A percentile compares a stretch with the other conserved stretches of the same genome.
Evolutionary conservation across 176 grass and related monocot genomes (phyloP).

Genomic region (Eragrostis curvula): DNA sequence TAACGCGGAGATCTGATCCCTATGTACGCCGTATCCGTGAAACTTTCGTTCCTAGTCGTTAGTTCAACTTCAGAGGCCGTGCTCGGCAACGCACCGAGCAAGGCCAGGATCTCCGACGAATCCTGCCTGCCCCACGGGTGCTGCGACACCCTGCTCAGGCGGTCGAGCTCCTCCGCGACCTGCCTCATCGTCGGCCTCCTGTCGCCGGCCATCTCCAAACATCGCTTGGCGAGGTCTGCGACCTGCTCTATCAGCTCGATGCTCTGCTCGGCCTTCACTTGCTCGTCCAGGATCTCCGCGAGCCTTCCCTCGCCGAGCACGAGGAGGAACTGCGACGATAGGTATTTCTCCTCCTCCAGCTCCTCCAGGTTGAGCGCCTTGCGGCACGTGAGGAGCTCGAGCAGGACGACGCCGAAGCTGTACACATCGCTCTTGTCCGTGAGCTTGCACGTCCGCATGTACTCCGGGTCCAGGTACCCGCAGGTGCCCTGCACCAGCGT

Average conservation of each 20-base stretch:
- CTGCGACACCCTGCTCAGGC: constrained; percentile 38
- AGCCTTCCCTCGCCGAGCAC: constrained; percentile 42
- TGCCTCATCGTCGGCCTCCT: constrained; percentile 55
- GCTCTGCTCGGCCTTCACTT: constrained; percentile 40
- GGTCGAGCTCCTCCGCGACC: constrained; percentile 50
- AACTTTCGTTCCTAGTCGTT: no score
- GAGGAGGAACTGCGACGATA: constrained; percentile 45
- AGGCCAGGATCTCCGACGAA: constrained; percentile 35
- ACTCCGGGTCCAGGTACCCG: constrained; percentile 68
- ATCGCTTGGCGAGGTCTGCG: constrained; percentile 52
- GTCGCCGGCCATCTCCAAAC: constrained; percentile 51
- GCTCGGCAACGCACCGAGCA: no score
- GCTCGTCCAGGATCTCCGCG: constrained; percentile 53
- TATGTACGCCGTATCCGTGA: no score
- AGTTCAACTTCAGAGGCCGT: no score
- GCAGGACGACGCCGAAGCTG: constrained; percentile 63
- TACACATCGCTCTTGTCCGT: constrained; percentile 70
- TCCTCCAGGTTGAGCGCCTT: constrained; percentile 50
- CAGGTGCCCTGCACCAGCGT: constrained; percentile 63
- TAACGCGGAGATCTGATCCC: no score
- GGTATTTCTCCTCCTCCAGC: constrained; percentile 42
- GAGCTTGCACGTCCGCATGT: constrained; percentile 47
- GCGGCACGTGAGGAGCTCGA: constrained; percentile 55
- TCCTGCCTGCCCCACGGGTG: constrained; percentile 25
- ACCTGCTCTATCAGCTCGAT: constrained; percentile 43